A percentile compares a stretch with the other conserved stretches of the same genome.
These are phyloP conservation scores for Pythium sukuiense DNA, from an alignment of 352 stramenopile species.

Conservation along the genomic window DNA sequence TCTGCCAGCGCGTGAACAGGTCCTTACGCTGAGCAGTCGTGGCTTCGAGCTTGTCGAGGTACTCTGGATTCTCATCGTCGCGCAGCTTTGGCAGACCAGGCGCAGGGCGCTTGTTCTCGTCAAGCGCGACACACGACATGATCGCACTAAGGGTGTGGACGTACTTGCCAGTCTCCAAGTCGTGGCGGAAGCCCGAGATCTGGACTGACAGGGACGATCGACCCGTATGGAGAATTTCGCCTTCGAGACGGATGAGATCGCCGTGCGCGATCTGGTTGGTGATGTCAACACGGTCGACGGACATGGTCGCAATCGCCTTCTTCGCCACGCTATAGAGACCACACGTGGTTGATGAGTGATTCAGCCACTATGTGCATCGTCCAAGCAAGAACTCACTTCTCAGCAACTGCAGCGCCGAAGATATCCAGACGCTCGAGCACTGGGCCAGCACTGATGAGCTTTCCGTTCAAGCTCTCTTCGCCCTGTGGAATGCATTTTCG, in stretches of 20 bases:
- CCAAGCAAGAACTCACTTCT: conserved; percentile 42
- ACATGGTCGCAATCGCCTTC: conserved; percentile 65
- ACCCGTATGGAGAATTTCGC: conserved; percentile 62
- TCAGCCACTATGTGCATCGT: neutral
- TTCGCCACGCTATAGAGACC: conserved; percentile 38
- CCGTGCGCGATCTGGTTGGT: conserved; percentile 63
- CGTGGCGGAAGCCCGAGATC: conserved; percentile 66
- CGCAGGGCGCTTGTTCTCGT: conserved; percentile 60
- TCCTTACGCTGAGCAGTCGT: conserved; percentile 67
- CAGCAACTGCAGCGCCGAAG: conserved; percentile 58
- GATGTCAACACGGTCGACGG: conserved; percentile 66
- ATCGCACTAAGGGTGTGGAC: conserved; percentile 68
- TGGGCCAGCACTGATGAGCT: conserved; percentile 32
- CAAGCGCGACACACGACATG: conserved; percentile 70
- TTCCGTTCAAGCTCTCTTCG: conserved; percentile 35
- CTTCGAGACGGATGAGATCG: conserved; percentile 63
- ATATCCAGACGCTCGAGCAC: conserved; percentile 49
- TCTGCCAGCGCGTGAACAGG: conserved; percentile 55
- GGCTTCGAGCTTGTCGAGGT: conserved; percentile 51
- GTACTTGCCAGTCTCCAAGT: conserved; percentile 65
- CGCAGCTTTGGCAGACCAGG: conserved; percentile 49
- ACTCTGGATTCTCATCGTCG: conserved; percentile 39
- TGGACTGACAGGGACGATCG: conserved; percentile 57
- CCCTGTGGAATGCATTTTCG: conserved; percentile 9
- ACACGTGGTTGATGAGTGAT: neutral